Evolutionary conservation across 495 filamentous ascomycete species (phyloP), one percentile per base, ranked within the genome.

Genomic region (Aspergillus ostianus): DNA sequence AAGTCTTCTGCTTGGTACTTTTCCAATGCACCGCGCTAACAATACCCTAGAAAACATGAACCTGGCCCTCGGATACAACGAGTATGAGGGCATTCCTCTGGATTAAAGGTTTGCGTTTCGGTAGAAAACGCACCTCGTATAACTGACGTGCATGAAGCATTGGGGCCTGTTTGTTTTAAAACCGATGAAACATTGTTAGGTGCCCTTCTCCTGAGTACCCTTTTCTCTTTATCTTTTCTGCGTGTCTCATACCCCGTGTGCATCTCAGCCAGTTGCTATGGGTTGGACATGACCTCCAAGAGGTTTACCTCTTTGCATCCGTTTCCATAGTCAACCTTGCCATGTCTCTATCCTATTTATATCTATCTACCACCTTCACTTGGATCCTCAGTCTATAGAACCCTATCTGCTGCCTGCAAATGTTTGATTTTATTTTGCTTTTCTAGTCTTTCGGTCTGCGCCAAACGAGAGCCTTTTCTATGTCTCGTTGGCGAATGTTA

Each of bases 41-140:
- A 65, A 55, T 46, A 53, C 21, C 29, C 51, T 71, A 92, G 89
- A 96, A 82, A 97, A 97, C 74, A 96, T 97, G 91, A 97, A 97
- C 78, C 81, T 98, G 55, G 90, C 93, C 58, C 84, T 96, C 30
- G 93, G 94, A 51, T 97, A 95, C 77, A 87, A 83, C 29, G 92
- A 97, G 77, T 96, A 91, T 73, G 88, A 96, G 72, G 93, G 93
- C 45, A 96, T 96, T 65, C 92, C 93, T 54, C 72, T 87, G 56
- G 79, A 86, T 67, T 85, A 78, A 66, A 74, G 62, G 0, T 20
- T 55, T 36, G 57, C 61, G 44, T 50, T 45, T 57, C 26, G 30
- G 51, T 48, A 41, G 60, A 47, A 53, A 36, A 57, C 48, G 55
- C 55, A 18, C 19, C 59, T 47, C 57, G 23, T 65, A 61, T 66